These are phyloP conservation scores for Alternaria triticina DNA, from an alignment of 2,329 filamentous ascomycete species.

Conservation along the genomic window DNA sequence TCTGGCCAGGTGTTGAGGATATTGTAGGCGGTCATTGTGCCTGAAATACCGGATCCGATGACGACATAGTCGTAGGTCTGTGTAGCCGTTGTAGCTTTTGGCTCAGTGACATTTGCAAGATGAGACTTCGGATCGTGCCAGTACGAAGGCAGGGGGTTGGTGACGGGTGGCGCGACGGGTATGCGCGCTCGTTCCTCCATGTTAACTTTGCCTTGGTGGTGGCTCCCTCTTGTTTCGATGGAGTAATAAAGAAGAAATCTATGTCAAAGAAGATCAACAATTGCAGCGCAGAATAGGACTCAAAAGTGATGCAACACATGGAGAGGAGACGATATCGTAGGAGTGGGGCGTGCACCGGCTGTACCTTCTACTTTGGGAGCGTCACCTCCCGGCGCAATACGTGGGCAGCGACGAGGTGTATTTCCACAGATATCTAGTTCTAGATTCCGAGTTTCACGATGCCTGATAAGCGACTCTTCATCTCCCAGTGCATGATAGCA, in stretches of 20 bases:
- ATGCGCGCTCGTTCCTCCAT: constrained; percentile 42
- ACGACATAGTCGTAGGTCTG: constrained; percentile 43
- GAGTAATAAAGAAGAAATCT: too few relatives aligned
- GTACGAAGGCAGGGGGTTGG: constrained; percentile 48
- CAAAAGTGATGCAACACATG: neutral
- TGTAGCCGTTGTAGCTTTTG: constrained; percentile 29
- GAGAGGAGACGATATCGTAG: neutral
- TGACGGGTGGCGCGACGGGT: constrained; percentile 40
- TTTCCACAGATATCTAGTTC: rapidly evolving
- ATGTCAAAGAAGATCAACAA: too few relatives aligned
- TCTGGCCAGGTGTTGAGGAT: constrained; percentile 28
- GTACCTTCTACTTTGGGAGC: constrained; percentile 11
- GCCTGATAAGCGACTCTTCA: neutral
- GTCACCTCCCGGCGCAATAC: neutral
- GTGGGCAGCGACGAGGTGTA: neutral
- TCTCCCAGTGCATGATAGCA: neutral
- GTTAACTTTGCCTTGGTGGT: neutral
- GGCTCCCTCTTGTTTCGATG: rapidly evolving
- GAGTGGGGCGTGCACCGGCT: constrained; percentile 7
- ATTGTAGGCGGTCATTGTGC: constrained; percentile 47
- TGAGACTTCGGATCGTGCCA: constrained; percentile 50
- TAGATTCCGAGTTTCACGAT: neutral
- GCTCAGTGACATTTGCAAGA: constrained; percentile 43
- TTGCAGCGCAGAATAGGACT: neutral
- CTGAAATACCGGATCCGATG: constrained; percentile 51